Conservation (phyloP, 805 yeast genomes). For the Ogataea neopini region DNA sequence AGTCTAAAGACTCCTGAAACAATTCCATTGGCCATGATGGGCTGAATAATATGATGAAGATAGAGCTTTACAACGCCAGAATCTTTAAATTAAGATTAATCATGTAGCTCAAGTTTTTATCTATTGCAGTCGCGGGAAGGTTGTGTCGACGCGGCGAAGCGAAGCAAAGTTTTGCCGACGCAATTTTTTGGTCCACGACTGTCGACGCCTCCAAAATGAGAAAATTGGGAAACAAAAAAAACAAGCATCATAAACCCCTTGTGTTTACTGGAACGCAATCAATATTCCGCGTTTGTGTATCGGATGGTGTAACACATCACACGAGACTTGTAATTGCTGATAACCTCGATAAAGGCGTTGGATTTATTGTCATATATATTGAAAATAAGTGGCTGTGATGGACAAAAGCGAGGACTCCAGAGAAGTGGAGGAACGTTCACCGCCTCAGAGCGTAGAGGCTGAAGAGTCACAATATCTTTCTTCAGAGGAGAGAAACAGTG, state of each 20-base stretch:
- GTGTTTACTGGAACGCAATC: neutral
- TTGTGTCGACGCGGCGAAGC: neutral
- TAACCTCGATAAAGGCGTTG: neutral
- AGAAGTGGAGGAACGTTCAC: slow-evolving; percentile 5
- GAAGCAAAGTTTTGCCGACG: no score
- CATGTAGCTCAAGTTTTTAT: no score
- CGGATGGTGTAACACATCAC: slow-evolving; percentile 7
- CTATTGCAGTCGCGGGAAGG: no score
- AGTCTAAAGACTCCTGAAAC: slow-evolving; percentile 10
- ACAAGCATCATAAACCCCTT: slow-evolving; percentile 10
- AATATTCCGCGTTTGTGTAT: neutral
- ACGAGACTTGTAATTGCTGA: neutral
- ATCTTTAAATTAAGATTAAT: no score
- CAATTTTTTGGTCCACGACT: neutral
- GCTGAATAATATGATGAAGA: neutral
- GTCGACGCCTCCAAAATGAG: slow-evolving; percentile 5
- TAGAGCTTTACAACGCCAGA: neutral
- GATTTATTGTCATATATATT: neutral
- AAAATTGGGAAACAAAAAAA: slow-evolving; percentile 7
- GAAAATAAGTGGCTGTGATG: slow-evolving; percentile 1
- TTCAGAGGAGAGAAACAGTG: slow-evolving; percentile 3
- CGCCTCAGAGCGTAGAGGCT: slow-evolving; percentile 2
- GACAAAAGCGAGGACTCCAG: slow-evolving; percentile 7
- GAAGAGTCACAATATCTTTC: neutral
- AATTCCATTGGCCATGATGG: neutral